Evolutionary conservation across 371 early-diverging fungal genomes (phyloP).

Genomic region (Mucor piriformis): DNA sequence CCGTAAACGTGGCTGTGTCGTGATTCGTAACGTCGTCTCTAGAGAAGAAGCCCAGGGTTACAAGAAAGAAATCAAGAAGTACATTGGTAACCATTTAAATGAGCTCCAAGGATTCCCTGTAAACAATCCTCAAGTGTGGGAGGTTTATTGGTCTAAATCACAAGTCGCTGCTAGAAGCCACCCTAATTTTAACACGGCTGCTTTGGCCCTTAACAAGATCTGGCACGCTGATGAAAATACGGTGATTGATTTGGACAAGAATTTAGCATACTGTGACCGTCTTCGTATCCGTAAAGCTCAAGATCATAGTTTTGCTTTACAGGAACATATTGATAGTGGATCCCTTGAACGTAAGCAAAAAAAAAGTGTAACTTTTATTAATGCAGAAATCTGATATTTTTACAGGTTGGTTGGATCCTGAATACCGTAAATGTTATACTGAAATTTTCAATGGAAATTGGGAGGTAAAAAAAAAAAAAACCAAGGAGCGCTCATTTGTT

Average conservation of each 20-base stretch:
- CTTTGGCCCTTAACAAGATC: conserved; percentile 36
- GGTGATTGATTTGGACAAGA: conserved; percentile 37
- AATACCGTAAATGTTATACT: conserved; percentile 31
- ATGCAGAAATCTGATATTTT: not conserved
- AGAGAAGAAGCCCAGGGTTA: conserved; percentile 32
- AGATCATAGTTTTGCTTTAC: conserved; percentile 35
- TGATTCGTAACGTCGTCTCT: conserved; percentile 36
- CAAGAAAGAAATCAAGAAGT: conserved; percentile 34
- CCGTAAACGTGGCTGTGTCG: conserved; percentile 37
- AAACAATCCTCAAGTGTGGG: conserved; percentile 44
- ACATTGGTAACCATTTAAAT: conserved; percentile 28
- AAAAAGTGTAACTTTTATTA: not conserved
- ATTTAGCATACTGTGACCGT: conserved; percentile 44
- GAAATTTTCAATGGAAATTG: conserved; percentile 26
- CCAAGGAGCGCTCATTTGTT: not conserved
- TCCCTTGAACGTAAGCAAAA: conserved; percentile 32
- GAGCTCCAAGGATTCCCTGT: conserved; percentile 36
- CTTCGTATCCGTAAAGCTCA: conserved; percentile 40
- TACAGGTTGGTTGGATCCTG: conserved; percentile 30
- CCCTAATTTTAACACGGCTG: conserved; percentile 28
- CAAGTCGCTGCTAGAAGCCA: conserved; percentile 37
- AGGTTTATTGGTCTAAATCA: conserved; percentile 40
- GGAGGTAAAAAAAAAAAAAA: conserved; percentile 20
- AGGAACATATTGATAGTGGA: conserved; percentile 44
- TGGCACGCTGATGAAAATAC: conserved; percentile 34